A percentile compares a stretch with the other conserved stretches of the same genome.
phyloP scores from a whole-genome alignment of 148 eudicot genomes.

The Rhododendron kiyosumense region DNA sequence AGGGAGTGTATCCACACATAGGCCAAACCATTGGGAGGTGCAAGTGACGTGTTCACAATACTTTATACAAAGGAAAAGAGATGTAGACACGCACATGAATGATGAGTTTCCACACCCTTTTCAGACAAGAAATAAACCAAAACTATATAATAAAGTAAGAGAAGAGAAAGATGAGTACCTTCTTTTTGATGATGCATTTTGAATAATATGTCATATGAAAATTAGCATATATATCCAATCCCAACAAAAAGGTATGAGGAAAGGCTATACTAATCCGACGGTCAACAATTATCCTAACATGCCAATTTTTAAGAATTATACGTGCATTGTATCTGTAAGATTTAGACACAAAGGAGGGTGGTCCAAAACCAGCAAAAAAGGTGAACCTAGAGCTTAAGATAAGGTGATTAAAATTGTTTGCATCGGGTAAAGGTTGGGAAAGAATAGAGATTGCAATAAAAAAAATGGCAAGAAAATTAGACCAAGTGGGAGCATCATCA shows the following conservation, averaged over 20 bases:
- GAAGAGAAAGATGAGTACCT: not conserved
- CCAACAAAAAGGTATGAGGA: not conserved
- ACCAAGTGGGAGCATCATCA: constrained; percentile 15
- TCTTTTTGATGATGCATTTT: not conserved
- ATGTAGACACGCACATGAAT: not conserved
- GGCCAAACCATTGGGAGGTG: not conserved
- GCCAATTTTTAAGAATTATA: not conserved
- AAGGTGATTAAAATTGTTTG: not conserved
- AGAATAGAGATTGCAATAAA: not conserved
- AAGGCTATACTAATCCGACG: not conserved
- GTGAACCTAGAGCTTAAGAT: not conserved
- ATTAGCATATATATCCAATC: not conserved
- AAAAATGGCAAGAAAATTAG: not conserved
- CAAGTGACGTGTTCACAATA: not conserved
- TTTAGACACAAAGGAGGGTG: not conserved
- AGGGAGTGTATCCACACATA: not conserved
- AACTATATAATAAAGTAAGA: not conserved
- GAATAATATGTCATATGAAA: not conserved
- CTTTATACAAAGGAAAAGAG: not conserved
- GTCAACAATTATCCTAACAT: not conserved
- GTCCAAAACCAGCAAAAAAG: constrained; percentile 12
- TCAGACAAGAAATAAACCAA: not conserved
- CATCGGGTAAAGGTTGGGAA: not conserved
- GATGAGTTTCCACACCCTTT: not conserved
- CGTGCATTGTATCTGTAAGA: not conserved